Percentiles rank a stretch among this genome's conserved stretches.
Conservation (phyloP, 441 rosid genomes). For the Viola pubescens region DNA sequence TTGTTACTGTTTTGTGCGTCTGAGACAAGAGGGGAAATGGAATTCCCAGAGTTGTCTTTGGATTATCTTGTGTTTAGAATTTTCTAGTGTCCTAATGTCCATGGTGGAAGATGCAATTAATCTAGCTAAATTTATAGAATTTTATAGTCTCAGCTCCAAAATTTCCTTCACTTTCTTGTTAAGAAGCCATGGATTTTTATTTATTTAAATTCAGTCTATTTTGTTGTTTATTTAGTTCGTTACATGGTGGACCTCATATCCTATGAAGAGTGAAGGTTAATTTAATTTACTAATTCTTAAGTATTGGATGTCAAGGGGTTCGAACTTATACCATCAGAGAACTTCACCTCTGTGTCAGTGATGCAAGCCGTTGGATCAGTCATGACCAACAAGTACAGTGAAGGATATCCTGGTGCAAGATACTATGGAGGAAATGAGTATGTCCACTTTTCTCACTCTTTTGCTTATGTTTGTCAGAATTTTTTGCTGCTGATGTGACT, state of each 20-base stretch:
- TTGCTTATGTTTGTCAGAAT: constrained; percentile 7
- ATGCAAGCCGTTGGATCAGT: constrained; percentile 92
- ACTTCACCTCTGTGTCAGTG: constrained; percentile 86
- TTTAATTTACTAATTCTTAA: constrained; percentile 4
- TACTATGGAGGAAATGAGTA: constrained; percentile 97
- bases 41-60: no score
- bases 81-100: no score
- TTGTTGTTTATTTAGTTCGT: no score
- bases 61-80: no score
- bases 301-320: constrained; percentile 46
- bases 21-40: no score
- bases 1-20: no score
- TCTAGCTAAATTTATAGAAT: no score
- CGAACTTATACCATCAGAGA: constrained; percentile 92
- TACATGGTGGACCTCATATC: no score
- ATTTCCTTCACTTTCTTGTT: no score
- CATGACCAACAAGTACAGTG: constrained; percentile 96
- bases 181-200: neutral
- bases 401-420: constrained; percentile 96
- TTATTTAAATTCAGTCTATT: neutral
- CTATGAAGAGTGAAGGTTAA: no score
- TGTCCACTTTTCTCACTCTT: constrained; percentile 19
- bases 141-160: no score
- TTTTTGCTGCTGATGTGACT: neutral
- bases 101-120: no score